phyloP scores from a whole-genome alignment of 495 filamentous ascomycete species.

The Entonaema liquescens region DNA sequence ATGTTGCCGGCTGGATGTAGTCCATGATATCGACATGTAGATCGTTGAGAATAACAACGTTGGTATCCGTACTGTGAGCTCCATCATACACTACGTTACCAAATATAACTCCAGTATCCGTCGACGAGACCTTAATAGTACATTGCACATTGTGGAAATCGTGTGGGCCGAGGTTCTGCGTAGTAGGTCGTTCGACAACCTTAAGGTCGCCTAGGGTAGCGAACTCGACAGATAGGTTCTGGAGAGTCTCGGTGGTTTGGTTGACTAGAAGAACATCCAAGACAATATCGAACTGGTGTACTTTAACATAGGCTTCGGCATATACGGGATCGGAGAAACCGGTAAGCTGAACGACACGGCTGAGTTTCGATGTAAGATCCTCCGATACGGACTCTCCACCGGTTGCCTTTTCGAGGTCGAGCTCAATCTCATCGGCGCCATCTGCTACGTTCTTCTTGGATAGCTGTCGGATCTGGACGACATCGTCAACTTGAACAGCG shows the following conservation, averaged over 20 bases:
- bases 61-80: conserved; percentile 91
- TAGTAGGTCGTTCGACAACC: conserved; percentile 95
- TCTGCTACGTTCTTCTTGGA: conserved; percentile 90
- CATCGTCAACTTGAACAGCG: conserved; percentile 94
- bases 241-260: conserved; percentile 94
- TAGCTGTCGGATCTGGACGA: conserved; percentile 89
- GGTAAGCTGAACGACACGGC: conserved; percentile 94
- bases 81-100: conserved; percentile 99
- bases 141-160: conserved; percentile 98
- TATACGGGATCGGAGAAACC: conserved; percentile 99
- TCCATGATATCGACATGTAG: conserved; percentile 99
- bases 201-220: conserved; percentile 97
- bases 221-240: conserved; percentile 97
- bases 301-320: conserved; percentile 97
- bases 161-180: conserved; percentile 91
- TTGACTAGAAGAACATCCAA: conserved; percentile 97
- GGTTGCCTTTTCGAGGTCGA: conserved; percentile 92
- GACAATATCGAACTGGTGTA: conserved; percentile 99
- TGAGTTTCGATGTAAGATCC: conserved; percentile 91
- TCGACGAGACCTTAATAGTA: conserved; percentile 99
- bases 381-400: conserved; percentile 85
- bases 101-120: conserved; percentile 98
- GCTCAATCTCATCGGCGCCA: conserved; percentile 82
- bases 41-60: conserved; percentile 98
- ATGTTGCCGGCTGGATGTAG: conserved; percentile 97